Conservation (phyloP, 345 rosid genomes). For the Hibiscus syriacus region DNA sequence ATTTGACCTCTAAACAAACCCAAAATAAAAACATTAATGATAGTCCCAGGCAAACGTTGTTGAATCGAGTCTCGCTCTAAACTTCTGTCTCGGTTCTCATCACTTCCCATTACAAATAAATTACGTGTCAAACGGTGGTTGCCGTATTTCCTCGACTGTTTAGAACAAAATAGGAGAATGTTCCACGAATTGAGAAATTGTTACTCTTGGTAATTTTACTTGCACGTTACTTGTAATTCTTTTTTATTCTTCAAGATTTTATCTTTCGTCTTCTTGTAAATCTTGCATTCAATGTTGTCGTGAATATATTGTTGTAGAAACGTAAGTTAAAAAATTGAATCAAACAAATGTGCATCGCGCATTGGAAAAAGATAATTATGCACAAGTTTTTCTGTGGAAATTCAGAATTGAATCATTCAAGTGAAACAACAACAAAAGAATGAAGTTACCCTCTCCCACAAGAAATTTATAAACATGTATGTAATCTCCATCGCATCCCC, state of each 20-base stretch:
- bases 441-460: slow-evolving; percentile 11
- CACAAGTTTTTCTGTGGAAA: background rate
- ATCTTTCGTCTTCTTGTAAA: slow-evolving; percentile 2
- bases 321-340: background rate
- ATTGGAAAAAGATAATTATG: background rate
- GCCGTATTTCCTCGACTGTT: slow-evolving; percentile 59
- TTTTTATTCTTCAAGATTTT: no score
- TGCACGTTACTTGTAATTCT: no score
- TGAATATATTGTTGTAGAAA: background rate
- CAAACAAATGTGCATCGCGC: background rate
- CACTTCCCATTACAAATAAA: background rate
- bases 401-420: slow-evolving; percentile 1
- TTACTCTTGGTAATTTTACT: slow-evolving; percentile 1
- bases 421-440: slow-evolving; percentile 29
- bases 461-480: slow-evolving; percentile 27
- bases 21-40: background rate
- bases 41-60: slow-evolving; percentile 18
- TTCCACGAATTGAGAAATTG: background rate
- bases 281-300: background rate
- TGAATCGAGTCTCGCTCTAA: slow-evolving; percentile 33
- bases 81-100: no score
- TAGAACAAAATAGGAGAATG: background rate
- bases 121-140: slow-evolving; percentile 47
- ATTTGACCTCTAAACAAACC: slow-evolving; percentile 9
- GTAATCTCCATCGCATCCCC: slow-evolving; percentile 22